Evolutionary conservation across 805 yeast species (phyloP).

Genomic region (Lachancea sp.): DNA sequence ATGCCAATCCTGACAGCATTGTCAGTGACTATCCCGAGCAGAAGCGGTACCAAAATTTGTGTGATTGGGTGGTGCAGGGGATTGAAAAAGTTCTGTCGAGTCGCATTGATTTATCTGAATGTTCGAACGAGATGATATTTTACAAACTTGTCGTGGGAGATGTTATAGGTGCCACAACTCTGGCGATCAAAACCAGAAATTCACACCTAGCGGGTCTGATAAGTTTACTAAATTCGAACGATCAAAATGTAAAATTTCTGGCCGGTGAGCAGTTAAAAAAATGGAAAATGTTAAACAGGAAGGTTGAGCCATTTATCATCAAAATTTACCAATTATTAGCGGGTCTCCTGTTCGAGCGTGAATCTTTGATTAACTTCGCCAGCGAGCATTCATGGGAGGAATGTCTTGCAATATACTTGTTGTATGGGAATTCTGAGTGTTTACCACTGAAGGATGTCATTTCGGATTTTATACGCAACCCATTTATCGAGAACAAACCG

Average conservation of each 20-base stretch:
- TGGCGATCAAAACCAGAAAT: conserved; percentile 57
- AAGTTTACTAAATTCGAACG: conserved; percentile 67
- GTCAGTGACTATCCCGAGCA: background rate
- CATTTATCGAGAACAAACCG: conserved; percentile 6
- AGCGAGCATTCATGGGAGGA: conserved; percentile 60
- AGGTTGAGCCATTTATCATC: conserved; percentile 45
- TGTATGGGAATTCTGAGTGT: conserved; percentile 50
- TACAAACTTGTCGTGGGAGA: conserved; percentile 47
- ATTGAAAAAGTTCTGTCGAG: conserved; percentile 34
- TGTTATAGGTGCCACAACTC: conserved; percentile 51
- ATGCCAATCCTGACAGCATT: conserved; percentile 5
- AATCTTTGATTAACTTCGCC: conserved; percentile 32
- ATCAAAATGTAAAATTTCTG: conserved; percentile 44
- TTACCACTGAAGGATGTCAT: conserved; percentile 31
- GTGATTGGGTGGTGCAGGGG: conserved; percentile 50
- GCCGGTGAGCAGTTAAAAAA: conserved; percentile 58
- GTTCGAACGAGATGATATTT: conserved; percentile 47
- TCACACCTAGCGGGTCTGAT: conserved; percentile 65
- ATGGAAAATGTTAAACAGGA: conserved; percentile 49
- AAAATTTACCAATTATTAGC: conserved; percentile 61
- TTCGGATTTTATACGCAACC: conserved; percentile 22
- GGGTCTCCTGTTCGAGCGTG: conserved; percentile 38
- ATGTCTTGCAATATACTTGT: conserved; percentile 51
- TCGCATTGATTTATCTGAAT: conserved; percentile 30
- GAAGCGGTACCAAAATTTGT: conserved; percentile 37